phyloP scores from a whole-genome alignment of 2,329 filamentous ascomycete genomes.

The Cladobotryum protrusum region DNA sequence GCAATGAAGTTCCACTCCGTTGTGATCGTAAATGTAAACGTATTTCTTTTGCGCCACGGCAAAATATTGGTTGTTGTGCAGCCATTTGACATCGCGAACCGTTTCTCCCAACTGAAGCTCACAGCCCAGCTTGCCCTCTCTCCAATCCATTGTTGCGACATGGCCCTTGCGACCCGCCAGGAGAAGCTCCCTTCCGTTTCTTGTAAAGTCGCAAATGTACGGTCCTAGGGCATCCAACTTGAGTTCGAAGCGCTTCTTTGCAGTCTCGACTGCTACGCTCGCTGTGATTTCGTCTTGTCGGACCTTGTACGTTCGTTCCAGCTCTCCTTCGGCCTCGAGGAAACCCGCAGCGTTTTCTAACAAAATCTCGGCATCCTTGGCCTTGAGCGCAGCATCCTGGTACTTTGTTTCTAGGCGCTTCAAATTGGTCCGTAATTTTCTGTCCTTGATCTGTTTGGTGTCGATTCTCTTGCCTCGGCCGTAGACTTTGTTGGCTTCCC shows the following conservation, averaged over 20 bases:
- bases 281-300: slow-evolving; percentile 77
- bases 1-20: slow-evolving; percentile 88
- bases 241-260: slow-evolving; percentile 88
- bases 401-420: slow-evolving; percentile 75
- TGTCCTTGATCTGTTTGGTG: slow-evolving; percentile 71
- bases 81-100: slow-evolving; percentile 79
- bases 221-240: slow-evolving; percentile 78
- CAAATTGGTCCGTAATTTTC: slow-evolving; percentile 79
- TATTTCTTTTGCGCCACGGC: slow-evolving; percentile 95
- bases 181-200: slow-evolving; percentile 80
- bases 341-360: slow-evolving; percentile 82
- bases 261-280: slow-evolving; percentile 72
- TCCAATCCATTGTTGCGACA: slow-evolving; percentile 94
- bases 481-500: slow-evolving; percentile 68
- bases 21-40: slow-evolving; percentile 90
- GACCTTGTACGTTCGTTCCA: slow-evolving; percentile 90
- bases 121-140: slow-evolving; percentile 82
- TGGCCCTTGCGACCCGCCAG: slow-evolving; percentile 89
- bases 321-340: slow-evolving; percentile 77
- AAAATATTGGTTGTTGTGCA: slow-evolving; percentile 93
- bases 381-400: slow-evolving; percentile 70
- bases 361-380: slow-evolving; percentile 92
- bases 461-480: slow-evolving; percentile 75
- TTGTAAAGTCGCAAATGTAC: slow-evolving; percentile 81
- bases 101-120: slow-evolving; percentile 90